These are phyloP conservation scores for Juncus effusus DNA, from an alignment of 176 grass and related monocot genomes.

Conservation along the genomic window DNA sequence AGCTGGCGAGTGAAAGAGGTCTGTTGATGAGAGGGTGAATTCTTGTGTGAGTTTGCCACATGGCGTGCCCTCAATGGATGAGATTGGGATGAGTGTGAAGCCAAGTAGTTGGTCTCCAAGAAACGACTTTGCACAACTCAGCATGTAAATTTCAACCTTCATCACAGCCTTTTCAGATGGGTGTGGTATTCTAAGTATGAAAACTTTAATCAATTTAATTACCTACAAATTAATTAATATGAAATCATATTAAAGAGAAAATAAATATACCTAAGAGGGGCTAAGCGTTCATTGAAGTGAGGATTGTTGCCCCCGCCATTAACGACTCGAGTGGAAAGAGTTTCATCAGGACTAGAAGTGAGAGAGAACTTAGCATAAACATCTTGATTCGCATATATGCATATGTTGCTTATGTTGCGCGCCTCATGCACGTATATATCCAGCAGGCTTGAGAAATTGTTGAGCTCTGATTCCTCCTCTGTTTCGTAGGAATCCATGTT, in stretches of 20 bases:
- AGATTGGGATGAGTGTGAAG: slow-evolving; percentile 77
- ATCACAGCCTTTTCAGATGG: slow-evolving; percentile 49
- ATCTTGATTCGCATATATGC: slow-evolving; percentile 89
- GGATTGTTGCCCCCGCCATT: slow-evolving; percentile 44
- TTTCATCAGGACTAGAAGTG: slow-evolving; percentile 57
- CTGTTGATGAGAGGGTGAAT: slow-evolving; percentile 80
- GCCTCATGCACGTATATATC: slow-evolving; percentile 76
- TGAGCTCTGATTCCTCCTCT: not conserved
- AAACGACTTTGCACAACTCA: slow-evolving; percentile 46
- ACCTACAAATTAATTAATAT: not conserved
- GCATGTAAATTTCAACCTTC: slow-evolving; percentile 95
- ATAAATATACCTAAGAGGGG: slow-evolving; percentile 27
- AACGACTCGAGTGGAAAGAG: slow-evolving; percentile 52
- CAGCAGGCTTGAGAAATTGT: slow-evolving; percentile 26
- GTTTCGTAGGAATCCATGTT: not conserved
- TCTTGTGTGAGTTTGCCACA: slow-evolving; percentile 28
- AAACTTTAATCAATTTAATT: not conserved
- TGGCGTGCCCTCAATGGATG: slow-evolving; percentile 31
- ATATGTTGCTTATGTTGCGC: slow-evolving; percentile 68
- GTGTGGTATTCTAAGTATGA: slow-evolving; percentile 17
- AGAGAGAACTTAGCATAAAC: slow-evolving; percentile 79
- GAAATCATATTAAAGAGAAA: slow-evolving; percentile 1
- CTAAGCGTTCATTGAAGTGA: slow-evolving; percentile 51
- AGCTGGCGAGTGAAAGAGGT: slow-evolving; percentile 67
- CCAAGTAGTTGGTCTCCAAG: slow-evolving; percentile 90